These are phyloP conservation scores for Trichoderma atroviride DNA, from an alignment of 2,329 filamentous ascomycete genomes.

Conservation along the genomic window DNA sequence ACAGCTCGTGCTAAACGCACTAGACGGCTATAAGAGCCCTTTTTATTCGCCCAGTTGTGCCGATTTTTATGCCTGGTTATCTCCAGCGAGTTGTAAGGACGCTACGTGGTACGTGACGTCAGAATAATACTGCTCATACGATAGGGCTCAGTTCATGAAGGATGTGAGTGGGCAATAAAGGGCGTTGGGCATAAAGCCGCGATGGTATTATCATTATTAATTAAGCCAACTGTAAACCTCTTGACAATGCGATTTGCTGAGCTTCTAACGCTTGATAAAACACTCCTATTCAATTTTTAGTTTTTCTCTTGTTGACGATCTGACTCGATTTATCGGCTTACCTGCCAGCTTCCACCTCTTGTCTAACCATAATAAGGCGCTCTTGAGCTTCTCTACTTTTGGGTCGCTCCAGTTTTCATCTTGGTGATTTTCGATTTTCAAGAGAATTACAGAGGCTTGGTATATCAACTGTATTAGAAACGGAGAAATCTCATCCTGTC, in stretches of 20 bases:
- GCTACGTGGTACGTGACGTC: not conserved
- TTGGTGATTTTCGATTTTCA: not conserved
- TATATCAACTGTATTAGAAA: slow-evolving; percentile 7
- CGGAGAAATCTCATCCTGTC: slow-evolving; percentile 3
- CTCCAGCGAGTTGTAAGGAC: not conserved
- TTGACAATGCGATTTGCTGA: slow-evolving; percentile 11
- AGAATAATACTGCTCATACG: not conserved
- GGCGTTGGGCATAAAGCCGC: not conserved
- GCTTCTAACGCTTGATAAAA: slow-evolving; percentile 15
- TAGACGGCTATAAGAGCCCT: not conserved
- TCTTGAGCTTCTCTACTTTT: slow-evolving; percentile 12
- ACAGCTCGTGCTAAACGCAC: not conserved
- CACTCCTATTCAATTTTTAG: not conserved
- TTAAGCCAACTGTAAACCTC: not conserved
- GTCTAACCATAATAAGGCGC: not conserved
- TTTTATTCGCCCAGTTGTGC: not conserved
- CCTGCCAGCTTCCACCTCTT: slow-evolving; percentile 17
- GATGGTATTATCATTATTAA: not conserved
- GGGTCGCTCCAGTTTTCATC: not conserved
- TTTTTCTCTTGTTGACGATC: not conserved
- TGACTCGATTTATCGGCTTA: not conserved
- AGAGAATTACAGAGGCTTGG: not conserved
- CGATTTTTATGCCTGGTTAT: not conserved
- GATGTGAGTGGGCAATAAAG: not conserved
- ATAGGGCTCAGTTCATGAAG: not conserved